These are phyloP conservation scores for Lathyrus tuberosus DNA, from an alignment of 306 rosid species.

Conservation along the genomic window DNA sequence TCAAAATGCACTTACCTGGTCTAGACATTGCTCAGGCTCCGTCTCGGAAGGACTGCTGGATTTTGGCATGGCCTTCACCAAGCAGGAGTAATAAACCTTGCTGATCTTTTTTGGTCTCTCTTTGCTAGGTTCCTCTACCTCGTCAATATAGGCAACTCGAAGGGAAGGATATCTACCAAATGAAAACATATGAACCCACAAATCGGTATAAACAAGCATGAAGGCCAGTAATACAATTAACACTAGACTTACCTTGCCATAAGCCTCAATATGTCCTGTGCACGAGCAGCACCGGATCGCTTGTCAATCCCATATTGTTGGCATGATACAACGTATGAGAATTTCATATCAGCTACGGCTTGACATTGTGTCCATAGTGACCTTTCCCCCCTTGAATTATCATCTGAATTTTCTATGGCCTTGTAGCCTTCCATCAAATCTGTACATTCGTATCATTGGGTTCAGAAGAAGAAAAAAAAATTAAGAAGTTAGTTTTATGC, in stretches of 20 bases:
- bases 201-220: background rate
- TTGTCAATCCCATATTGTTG: constrained; percentile 92
- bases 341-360: constrained; percentile 96
- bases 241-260: constrained; percentile 71
- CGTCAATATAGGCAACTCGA: constrained; percentile 95
- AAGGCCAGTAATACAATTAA: background rate
- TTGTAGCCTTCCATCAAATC: constrained; percentile 97
- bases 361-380: constrained; percentile 94
- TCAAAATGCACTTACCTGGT: constrained; percentile 61
- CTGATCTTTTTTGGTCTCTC: constrained; percentile 74
- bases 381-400: constrained; percentile 76
- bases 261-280: constrained; percentile 85
- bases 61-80: constrained; percentile 94
- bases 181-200: constrained; percentile 25
- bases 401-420: constrained; percentile 86
- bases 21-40: constrained; percentile 76
- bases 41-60: constrained; percentile 71
- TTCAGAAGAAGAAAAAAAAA: background rate
- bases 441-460: constrained; percentile 44
- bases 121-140: constrained; percentile 88
- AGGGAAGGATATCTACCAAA: constrained; percentile 86
- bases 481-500: background rate
- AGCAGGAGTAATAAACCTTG: constrained; percentile 86
- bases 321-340: constrained; percentile 95
- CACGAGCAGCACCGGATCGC: constrained; percentile 84